Conservation (phyloP, 108 stramenopile genomes). For the Pseudonitzschia multistriata region DNA sequence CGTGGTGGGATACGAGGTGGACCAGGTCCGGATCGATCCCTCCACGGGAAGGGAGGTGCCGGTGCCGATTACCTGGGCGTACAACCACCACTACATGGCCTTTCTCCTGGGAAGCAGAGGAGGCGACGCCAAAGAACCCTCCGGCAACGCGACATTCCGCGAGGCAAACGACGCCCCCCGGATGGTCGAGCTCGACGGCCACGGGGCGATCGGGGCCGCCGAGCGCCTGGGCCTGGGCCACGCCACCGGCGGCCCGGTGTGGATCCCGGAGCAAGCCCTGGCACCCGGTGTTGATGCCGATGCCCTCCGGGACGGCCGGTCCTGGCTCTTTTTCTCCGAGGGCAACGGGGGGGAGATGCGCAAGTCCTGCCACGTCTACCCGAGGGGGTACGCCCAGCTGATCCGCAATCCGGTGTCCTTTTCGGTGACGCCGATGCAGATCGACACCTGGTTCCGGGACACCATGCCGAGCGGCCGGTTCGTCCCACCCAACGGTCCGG, state of each 20-base stretch:
- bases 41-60: slow-evolving; percentile 29
- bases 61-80: slow-evolving; percentile 47
- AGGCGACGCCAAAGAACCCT: not conserved
- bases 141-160: not conserved
- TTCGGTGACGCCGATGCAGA: slow-evolving; percentile 40
- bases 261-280: not conserved
- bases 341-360: slow-evolving; percentile 48
- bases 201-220: not conserved
- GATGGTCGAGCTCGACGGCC: not conserved
- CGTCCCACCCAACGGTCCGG: not conserved
- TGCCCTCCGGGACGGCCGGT: not conserved
- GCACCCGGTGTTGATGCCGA: not conserved
- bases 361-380: slow-evolving; percentile 39
- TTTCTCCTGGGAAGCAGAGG: not conserved
- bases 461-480: slow-evolving; percentile 15
- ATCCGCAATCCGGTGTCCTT: slow-evolving; percentile 30
- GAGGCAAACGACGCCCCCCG: not conserved
- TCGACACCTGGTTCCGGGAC: slow-evolving; percentile 48
- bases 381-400: slow-evolving; percentile 44
- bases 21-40: slow-evolving; percentile 28
- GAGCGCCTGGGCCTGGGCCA: not conserved
- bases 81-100: slow-evolving; percentile 49
- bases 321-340: slow-evolving; percentile 33
- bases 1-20: slow-evolving; percentile 42
- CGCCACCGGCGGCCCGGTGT: not conserved